Base-by-base conservation (phyloP, 2,329 filamentous ascomycete genomes). In the Paraphaeosphaeria minitans region DNA sequence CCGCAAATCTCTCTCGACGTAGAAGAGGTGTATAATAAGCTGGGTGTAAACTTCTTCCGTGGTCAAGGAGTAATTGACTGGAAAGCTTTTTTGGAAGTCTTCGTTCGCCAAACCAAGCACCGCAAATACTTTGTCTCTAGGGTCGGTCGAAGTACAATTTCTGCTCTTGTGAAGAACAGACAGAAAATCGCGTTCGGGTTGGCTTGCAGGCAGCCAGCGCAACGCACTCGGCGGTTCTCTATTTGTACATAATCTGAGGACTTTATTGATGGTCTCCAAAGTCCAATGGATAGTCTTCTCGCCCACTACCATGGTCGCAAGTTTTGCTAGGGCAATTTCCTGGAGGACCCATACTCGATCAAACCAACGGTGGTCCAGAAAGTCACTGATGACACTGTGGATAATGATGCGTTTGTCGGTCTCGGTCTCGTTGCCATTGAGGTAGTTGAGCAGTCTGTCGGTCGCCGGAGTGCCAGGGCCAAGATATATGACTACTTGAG, bases 261-360 rank as follows among this genome's bases (percentile, higher is more conserved):
- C 4, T 21, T 47, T 56, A 16, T 48, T 33, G 27, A 58, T 41
- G 10, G 56, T 51, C 2, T 22, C 24, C 29, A 22, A 31, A 4
- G 51, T 53, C 57, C 59, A 59, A 13, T 24, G 53, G 7, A 45
- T 21, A 16, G 54, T 42, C 29, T 52, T 57, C n/a, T 54, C 8
- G 1, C 56, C 58, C 3, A 43, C 50, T 21, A 52, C 47, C n/a
- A 64, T 39, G 1, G 50, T 61, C 1, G 59, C 62, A 7, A 50
- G 47, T 37, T 13, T 21, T n/a, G 62, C 62, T 3, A 67, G 43
- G 33, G 66, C 65, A 31, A 69, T 59, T 29, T 62, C 63, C 51
- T 66, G 69, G 24, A 67, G 51, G 14, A 66, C 61, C 61, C 64
- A 67, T 7, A 68, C 57, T 33, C 63, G 61, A 54, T 56, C 49